These are phyloP conservation scores for Calonectria honghensis DNA, from an alignment of 2,329 filamentous ascomycete genomes.

Conservation along the genomic window DNA sequence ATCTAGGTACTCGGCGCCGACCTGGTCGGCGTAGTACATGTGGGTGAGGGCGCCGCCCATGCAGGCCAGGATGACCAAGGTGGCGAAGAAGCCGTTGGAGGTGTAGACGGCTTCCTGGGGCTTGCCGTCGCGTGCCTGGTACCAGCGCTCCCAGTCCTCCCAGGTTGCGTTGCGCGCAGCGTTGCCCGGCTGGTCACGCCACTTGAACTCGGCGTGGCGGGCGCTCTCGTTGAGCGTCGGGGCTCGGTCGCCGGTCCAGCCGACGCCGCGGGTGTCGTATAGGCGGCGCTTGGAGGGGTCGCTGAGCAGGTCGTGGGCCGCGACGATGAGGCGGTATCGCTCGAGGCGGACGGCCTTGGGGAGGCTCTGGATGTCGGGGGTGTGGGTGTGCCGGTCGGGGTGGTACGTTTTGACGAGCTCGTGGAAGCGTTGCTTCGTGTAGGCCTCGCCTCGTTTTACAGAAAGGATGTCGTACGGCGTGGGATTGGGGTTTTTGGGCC, in stretches of 20 bases:
- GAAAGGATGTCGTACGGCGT: constrained; percentile 95
- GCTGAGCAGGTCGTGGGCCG: constrained; percentile 91
- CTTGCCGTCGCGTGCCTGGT: constrained; percentile 71
- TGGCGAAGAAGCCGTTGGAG: constrained; percentile 85
- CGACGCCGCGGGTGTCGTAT: constrained; percentile 88
- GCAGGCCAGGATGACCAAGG: constrained; percentile 81
- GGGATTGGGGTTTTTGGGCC: constrained; percentile 72
- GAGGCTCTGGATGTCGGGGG: constrained; percentile 46
- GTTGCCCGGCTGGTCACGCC: constrained; percentile 69
- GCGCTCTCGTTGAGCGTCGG: constrained; percentile 65
- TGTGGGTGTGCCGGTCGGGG: constrained; percentile 79
- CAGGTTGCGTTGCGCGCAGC: constrained; percentile 88
- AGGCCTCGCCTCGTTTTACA: constrained; percentile 75
- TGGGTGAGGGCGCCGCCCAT: constrained; percentile 83
- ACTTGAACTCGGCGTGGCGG: constrained; percentile 66
- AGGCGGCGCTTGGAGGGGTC: constrained; percentile 85
- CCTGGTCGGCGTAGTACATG: constrained; percentile 79
- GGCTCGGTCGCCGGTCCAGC: constrained; percentile 81
- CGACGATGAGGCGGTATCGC: constrained; percentile 90
- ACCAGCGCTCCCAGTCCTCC: constrained; percentile 97
- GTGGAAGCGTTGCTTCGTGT: constrained; percentile 90
- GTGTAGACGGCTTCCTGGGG: constrained; percentile 76
- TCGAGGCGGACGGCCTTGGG: constrained; percentile 82
- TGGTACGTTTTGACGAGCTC: constrained; percentile 97
- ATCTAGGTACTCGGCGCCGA: constrained; percentile 78